These are phyloP conservation scores for Neurospora crassa DNA, from an alignment of 2,329 filamentous ascomycete species.

Conservation along the genomic window DNA sequence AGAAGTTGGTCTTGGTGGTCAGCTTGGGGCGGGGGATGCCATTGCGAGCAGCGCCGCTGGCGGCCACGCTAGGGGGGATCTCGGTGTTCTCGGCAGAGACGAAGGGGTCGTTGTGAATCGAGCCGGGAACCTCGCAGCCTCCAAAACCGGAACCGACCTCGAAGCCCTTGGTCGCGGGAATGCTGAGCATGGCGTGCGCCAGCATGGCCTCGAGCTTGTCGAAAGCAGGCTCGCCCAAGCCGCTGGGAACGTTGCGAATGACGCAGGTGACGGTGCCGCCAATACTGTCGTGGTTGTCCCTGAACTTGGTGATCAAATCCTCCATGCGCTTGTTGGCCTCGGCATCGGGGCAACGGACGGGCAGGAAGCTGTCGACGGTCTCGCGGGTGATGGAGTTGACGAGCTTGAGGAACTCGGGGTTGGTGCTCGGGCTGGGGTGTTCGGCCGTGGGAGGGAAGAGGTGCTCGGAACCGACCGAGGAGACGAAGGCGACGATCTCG, in stretches of 20 bases:
- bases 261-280: constrained; percentile 93
- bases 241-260: constrained; percentile 74
- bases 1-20: constrained; percentile 88
- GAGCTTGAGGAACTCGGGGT: constrained; percentile 70
- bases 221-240: constrained; percentile 88
- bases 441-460: constrained; percentile 63
- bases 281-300: constrained; percentile 76
- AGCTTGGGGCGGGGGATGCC: constrained; percentile 50
- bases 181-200: constrained; percentile 88
- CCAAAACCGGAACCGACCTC: constrained; percentile 90
- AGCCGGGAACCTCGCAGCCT: constrained; percentile 77
- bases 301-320: constrained; percentile 65
- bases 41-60: constrained; percentile 33
- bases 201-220: constrained; percentile 91
- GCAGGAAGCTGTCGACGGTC: constrained; percentile 74
- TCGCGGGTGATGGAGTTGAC: constrained; percentile 62
- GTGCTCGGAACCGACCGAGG: constrained; percentile 71
- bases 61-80: constrained; percentile 29
- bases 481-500: constrained; percentile 85
- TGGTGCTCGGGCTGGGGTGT: constrained; percentile 59
- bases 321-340: constrained; percentile 63
- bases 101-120: constrained; percentile 87
- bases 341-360: constrained; percentile 74
- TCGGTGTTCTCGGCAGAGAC: constrained; percentile 41
- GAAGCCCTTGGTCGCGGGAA: constrained; percentile 92